These are phyloP conservation scores for Tarenaya hassleriana DNA, from an alignment of 345 rosid species.

Conservation along the genomic window DNA sequence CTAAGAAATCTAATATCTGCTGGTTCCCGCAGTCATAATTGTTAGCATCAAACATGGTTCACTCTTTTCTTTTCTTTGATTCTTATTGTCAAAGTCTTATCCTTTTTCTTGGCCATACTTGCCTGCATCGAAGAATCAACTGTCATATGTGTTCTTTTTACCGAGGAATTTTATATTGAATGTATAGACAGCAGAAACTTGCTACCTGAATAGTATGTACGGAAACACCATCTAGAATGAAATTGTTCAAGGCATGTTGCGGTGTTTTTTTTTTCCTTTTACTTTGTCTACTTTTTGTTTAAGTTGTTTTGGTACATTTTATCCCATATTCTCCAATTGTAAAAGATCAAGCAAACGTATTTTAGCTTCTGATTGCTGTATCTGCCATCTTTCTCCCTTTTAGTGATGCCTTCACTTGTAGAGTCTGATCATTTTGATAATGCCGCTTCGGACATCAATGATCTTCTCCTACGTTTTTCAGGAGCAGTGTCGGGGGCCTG, in stretches of 20 bases:
- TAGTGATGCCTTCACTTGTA: background rate
- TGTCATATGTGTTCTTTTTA: conserved; percentile 27
- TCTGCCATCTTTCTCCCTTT: conserved; percentile 12
- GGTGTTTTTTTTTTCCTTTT: conserved; percentile 10
- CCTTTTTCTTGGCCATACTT: conserved; percentile 32
- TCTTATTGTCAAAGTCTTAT: conserved; percentile 16
- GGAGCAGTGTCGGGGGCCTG: conserved; percentile 40
- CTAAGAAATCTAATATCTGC: conserved; percentile 61
- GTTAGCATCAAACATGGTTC: conserved; percentile 27
- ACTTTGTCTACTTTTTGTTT: conserved; percentile 6
- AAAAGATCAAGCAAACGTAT: too few relatives aligned
- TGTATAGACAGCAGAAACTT: conserved; percentile 21
- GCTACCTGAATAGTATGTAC: conserved; percentile 27
- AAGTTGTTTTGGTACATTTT: background rate
- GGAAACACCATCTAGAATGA: conserved; percentile 20
- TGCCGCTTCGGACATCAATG: conserved; percentile 27
- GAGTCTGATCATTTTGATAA: conserved; percentile 13
- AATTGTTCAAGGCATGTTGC: conserved; percentile 11
- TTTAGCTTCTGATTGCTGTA: conserved; percentile 5
- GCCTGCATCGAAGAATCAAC: conserved; percentile 24
- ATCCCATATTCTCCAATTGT: background rate
- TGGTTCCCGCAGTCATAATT: conserved; percentile 38
- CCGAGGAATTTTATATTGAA: conserved; percentile 17
- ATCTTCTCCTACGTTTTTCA: conserved; percentile 44
- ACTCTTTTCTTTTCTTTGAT: conserved; percentile 21